Evolutionary conservation across 2,329 filamentous ascomycete species (phyloP).

Genomic region (Scopulariopsis brevicaulis): DNA sequence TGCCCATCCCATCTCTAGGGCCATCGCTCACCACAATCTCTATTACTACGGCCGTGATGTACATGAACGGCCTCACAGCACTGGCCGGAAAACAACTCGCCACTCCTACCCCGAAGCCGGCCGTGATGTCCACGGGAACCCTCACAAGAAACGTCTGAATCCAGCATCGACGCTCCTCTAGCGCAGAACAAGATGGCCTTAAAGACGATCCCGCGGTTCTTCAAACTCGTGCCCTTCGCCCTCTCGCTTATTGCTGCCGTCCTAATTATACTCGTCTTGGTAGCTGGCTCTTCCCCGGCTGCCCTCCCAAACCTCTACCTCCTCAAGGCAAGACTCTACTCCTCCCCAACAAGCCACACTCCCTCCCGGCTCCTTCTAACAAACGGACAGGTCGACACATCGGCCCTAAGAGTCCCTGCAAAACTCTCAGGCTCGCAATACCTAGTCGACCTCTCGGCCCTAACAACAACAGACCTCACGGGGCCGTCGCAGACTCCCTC

Average conservation of each 20-base stretch:
- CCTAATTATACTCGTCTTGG: conserved; percentile 15
- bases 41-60: too few species aligned
- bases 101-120: too few species aligned
- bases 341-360: background rate
- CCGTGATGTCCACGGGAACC: too few species aligned
- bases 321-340: conserved; percentile 15
- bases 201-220: background rate
- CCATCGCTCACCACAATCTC: too few species aligned
- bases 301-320: conserved; percentile 15
- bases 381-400: conserved; percentile 15
- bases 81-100: too few species aligned
- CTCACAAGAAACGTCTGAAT: too few species aligned
- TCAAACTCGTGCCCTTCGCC: conserved; percentile 10
- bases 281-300: conserved; percentile 15
- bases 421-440: conserved; percentile 18
- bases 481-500: conserved; percentile 15
- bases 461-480: conserved; percentile 19
- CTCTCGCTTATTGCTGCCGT: conserved; percentile 13
- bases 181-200: background rate
- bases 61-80: too few species aligned
- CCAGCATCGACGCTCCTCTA: too few species aligned
- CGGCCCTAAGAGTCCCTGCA: conserved; percentile 15
- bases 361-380: background rate
- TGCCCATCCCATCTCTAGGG: too few species aligned
- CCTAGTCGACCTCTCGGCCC: conserved; percentile 17